Evolutionary conservation across 805 yeast genomes (phyloP).

Genomic region (Monosporozyma aerobia): DNA sequence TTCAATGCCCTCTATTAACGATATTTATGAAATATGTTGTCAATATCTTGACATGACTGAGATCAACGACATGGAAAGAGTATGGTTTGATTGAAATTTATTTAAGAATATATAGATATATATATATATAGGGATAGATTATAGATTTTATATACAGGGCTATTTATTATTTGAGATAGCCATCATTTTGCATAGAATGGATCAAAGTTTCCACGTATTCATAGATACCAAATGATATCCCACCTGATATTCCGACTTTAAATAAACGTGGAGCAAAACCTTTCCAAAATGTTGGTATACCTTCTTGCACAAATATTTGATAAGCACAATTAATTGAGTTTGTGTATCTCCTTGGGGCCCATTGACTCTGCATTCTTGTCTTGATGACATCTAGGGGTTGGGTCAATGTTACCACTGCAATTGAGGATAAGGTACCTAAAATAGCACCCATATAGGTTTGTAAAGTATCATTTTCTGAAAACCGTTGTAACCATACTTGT

Average conservation of each 20-base stretch:
- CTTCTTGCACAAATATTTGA: slow-evolving; percentile 40
- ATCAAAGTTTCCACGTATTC: slow-evolving; percentile 41
- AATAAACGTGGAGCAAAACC: slow-evolving; percentile 61
- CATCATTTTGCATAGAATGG: slow-evolving; percentile 14
- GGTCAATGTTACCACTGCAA: slow-evolving; percentile 65
- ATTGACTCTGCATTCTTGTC: slow-evolving; percentile 75
- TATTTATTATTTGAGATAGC: slow-evolving; percentile 6
- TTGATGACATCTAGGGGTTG: slow-evolving; percentile 87
- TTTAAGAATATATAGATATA: slow-evolving; percentile 1
- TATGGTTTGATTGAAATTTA: slow-evolving; percentile 6
- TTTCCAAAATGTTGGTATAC: slow-evolving; percentile 39
- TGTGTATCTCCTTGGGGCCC: slow-evolving; percentile 47
- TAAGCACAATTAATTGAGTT: slow-evolving; percentile 53
- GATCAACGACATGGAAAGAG: slow-evolving; percentile 18
- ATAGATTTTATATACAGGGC: background rate
- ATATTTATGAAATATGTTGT: slow-evolving; percentile 20
- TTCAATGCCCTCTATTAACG: slow-evolving; percentile 11
- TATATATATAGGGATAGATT: background rate
- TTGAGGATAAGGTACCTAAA: slow-evolving; percentile 55
- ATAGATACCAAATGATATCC: slow-evolving; percentile 57
- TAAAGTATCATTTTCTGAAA: background rate
- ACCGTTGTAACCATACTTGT: slow-evolving; percentile 32
- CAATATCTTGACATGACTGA: slow-evolving; percentile 21
- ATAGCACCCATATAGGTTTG: slow-evolving; percentile 10
- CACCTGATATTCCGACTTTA: slow-evolving; percentile 63